Evolutionary conservation across 257 asterid species (phyloP).

Genomic region (Henckelia pumila): DNA sequence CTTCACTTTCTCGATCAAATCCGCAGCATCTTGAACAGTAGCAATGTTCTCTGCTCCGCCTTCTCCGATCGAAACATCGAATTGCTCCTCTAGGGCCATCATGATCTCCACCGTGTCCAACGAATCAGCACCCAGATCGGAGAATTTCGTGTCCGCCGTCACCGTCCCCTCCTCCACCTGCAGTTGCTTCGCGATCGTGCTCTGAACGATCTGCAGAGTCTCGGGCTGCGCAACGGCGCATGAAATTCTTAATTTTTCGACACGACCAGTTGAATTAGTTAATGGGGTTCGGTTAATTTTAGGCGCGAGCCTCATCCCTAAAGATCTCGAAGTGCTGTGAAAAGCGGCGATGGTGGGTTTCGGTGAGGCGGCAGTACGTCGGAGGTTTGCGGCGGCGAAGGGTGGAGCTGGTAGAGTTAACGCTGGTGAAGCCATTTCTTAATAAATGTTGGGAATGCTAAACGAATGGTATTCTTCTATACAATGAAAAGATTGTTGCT

Average conservation of each 20-base stretch:
- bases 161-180: constrained; percentile 43
- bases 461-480: not conserved
- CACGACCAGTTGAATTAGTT: constrained; percentile 2
- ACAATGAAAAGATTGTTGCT: not conserved
- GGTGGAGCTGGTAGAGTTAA: constrained; percentile 28
- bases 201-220: constrained; percentile 42
- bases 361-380: constrained; percentile 17
- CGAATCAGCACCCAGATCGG: constrained; percentile 58
- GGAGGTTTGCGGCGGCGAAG: constrained; percentile 13
- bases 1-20: constrained; percentile 54
- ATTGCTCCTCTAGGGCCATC: constrained; percentile 58
- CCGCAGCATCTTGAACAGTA: constrained; percentile 66
- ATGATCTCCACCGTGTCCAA: constrained; percentile 62
- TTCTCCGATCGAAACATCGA: constrained; percentile 54
- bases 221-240: constrained; percentile 42
- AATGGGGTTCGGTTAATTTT: constrained; percentile 21
- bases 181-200: constrained; percentile 48
- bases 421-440: constrained; percentile 38
- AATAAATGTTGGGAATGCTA: not conserved
- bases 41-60: constrained; percentile 50
- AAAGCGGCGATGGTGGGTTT: constrained; percentile 2
- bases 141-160: constrained; percentile 44
- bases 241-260: constrained; percentile 23
- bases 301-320: constrained; percentile 24
- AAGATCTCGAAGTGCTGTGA: not conserved